phyloP scores from a whole-genome alignment of 179 eudicot genomes.

The Kewa caespitosa region DNA sequence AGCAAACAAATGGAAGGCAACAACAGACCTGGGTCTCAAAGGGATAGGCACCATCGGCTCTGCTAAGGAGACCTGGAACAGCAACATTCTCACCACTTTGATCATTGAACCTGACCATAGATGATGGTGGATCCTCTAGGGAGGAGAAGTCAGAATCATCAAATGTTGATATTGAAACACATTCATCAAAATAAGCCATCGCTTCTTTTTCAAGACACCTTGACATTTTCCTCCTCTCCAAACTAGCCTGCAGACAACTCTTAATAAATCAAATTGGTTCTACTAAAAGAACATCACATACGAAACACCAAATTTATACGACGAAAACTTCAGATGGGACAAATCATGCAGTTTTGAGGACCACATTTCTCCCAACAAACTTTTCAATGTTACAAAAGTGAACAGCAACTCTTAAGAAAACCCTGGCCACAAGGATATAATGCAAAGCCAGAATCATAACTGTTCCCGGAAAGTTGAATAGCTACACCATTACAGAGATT shows the following conservation, averaged over 20 bases:
- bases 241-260: conserved; percentile 58
- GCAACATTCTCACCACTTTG: conserved; percentile 23
- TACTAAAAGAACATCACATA: background rate
- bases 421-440: background rate
- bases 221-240: conserved; percentile 76
- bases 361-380: too few species aligned
- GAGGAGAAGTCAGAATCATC: conserved; percentile 97
- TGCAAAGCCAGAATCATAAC: background rate
- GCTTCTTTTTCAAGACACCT: conserved; percentile 88
- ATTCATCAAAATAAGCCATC: conserved; percentile 90
- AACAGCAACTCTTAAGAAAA: background rate
- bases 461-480: too few species aligned
- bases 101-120: conserved; percentile 27
- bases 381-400: background rate
- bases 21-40: conserved; percentile 49
- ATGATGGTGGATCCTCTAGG: conserved; percentile 67
- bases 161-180: conserved; percentile 96
- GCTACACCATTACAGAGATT: too few species aligned
- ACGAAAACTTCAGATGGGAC: too few species aligned
- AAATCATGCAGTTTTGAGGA: too few species aligned
- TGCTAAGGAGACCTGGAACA: conserved; percentile 32
- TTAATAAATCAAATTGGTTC: conserved; percentile 9
- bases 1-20: conserved; percentile 3
- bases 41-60: conserved; percentile 22
- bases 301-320: background rate